Conservation (phyloP, 2,329 filamentous ascomycete species). For the Fusarium sp. region DNA sequence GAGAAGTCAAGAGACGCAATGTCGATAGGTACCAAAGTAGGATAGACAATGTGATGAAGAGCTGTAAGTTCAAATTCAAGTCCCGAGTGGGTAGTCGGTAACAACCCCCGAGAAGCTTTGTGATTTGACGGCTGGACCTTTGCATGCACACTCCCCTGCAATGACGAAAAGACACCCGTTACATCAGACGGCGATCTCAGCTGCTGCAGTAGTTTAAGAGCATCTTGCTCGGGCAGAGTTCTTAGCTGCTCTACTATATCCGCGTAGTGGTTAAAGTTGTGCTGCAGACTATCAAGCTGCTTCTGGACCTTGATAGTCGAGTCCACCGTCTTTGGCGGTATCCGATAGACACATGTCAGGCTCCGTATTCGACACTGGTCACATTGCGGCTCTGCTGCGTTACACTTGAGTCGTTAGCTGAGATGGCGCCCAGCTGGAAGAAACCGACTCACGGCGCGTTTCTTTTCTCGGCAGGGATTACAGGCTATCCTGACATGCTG, state of each 20-base stretch:
- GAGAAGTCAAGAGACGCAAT: neutral
- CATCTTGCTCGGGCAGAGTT: constrained; percentile 1
- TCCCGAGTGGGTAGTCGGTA: constrained; percentile 5
- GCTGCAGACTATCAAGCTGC: constrained; percentile 16
- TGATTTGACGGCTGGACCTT: neutral
- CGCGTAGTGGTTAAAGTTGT: constrained; percentile 4
- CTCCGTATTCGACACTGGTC: constrained; percentile 17
- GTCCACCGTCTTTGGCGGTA: constrained; percentile 18
- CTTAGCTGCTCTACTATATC: constrained; percentile 12
- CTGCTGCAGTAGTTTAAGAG: constrained; percentile 1
- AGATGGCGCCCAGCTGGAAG: neutral
- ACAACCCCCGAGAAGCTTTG: constrained; percentile 3
- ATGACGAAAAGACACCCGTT: neutral
- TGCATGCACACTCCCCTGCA: neutral
- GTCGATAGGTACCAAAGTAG: constrained; percentile 12
- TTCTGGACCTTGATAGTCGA: constrained; percentile 16
- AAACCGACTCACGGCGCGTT: constrained; percentile 13
- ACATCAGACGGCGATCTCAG: constrained; percentile 1
- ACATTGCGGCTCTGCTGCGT: constrained; percentile 15
- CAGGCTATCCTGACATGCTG: constrained; percentile 27
- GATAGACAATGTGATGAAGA: constrained; percentile 1
- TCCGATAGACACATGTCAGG: constrained; percentile 6
- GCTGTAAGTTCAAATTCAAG: constrained; percentile 20
- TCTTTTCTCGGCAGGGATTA: constrained; percentile 23
- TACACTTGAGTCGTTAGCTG: constrained; percentile 6